Evolutionary conservation across 2,329 filamentous ascomycete species (phyloP).

Genomic region (Colletotrichum musae): DNA sequence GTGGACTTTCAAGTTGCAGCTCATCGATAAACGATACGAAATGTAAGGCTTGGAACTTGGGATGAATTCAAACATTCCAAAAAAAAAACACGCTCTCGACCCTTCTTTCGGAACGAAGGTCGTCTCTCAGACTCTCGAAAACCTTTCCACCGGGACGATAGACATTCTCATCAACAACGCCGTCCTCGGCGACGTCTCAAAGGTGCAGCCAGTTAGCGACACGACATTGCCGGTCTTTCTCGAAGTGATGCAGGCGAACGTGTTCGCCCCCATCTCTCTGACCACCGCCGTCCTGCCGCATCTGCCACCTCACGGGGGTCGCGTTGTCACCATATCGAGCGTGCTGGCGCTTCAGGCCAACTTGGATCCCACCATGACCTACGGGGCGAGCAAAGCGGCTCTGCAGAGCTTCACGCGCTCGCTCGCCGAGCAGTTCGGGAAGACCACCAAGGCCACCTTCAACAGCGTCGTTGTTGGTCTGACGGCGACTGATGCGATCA

Average conservation of each 20-base stretch:
- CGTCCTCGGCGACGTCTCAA: too few relatives aligned
- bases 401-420: conserved; percentile 47
- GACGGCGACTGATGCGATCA: conserved; percentile 41
- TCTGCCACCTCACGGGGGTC: conserved; percentile 46
- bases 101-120: too few relatives aligned
- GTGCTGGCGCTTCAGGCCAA: conserved; percentile 39
- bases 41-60: too few relatives aligned
- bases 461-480: conserved; percentile 51
- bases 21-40: too few relatives aligned
- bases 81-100: too few relatives aligned
- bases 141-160: too few relatives aligned
- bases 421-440: conserved; percentile 50
- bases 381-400: conserved; percentile 53
- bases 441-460: conserved; percentile 45
- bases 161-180: too few relatives aligned
- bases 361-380: conserved; percentile 40
- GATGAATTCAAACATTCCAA: too few relatives aligned
- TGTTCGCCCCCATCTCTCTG: conserved; percentile 46
- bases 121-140: too few relatives aligned
- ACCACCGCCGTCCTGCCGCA: conserved; percentile 48
- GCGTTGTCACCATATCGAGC: conserved; percentile 52
- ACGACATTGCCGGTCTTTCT: too few relatives aligned
- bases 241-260: conserved; percentile 26
- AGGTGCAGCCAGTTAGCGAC: too few relatives aligned
- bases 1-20: too few relatives aligned